These are phyloP conservation scores for Chlorella sorokiniana DNA, from an alignment of 139 green algal species.

Conservation along the genomic window DNA sequence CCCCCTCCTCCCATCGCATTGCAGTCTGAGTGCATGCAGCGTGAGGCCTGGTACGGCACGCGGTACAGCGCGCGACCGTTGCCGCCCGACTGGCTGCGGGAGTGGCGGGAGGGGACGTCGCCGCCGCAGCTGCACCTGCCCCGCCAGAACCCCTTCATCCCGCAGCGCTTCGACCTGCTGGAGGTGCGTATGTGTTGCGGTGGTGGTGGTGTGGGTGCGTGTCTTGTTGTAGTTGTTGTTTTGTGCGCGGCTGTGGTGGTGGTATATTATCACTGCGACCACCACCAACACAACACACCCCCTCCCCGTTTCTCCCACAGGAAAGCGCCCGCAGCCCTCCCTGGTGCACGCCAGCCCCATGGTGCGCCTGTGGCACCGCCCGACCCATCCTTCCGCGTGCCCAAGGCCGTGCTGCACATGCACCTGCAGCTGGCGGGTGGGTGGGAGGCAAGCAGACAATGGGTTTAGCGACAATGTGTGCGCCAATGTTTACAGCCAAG, in stretches of 20 bases:
- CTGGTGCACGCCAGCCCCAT: conserved; percentile 23
- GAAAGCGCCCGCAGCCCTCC: background rate
- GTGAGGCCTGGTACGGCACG: conserved; percentile 69
- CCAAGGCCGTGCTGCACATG: conserved; percentile 72
- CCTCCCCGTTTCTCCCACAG: background rate
- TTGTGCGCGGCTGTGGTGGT: background rate
- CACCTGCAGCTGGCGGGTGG: conserved; percentile 46
- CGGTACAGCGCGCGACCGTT: conserved; percentile 60
- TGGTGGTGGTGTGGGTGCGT: background rate
- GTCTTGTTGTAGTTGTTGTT: too few species aligned
- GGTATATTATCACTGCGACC: background rate
- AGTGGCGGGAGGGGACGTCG: background rate
- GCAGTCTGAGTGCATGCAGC: background rate
- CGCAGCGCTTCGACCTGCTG: conserved; percentile 48
- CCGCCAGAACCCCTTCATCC: conserved; percentile 83
- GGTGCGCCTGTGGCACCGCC: conserved; percentile 49
- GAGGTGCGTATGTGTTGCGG: conserved; percentile 10
- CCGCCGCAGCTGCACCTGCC: conserved; percentile 71
- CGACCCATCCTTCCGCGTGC: conserved; percentile 52
- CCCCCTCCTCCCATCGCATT: background rate
- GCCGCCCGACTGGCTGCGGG: conserved; percentile 58
- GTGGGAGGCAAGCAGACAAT: too few species aligned
- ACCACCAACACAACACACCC: too few species aligned
- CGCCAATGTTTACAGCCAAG: too few species aligned
- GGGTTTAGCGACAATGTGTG: too few species aligned